Evolutionary conservation across 2,329 filamentous ascomycete species (phyloP), one percentile per base, ranked within the genome.

Genomic region (Epichloe baconii): DNA sequence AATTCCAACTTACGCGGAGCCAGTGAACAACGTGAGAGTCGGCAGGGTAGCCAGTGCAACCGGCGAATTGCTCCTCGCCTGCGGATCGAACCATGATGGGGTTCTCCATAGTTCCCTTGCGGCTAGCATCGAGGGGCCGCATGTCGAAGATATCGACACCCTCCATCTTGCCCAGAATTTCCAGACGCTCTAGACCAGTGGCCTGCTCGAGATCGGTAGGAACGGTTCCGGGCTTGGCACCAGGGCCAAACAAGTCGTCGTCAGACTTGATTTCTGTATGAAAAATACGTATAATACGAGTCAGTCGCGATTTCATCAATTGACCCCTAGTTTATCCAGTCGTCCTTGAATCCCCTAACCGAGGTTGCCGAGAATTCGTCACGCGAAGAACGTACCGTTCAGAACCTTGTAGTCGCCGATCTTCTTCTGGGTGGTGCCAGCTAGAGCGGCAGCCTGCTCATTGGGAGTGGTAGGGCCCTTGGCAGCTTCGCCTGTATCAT

Each of bases 141-240:
- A 97, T 95, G 75, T 98, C 90, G 76, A 98, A 98, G 68, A 97
- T 78, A 68, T 98, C 93, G 64, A 96, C 77, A 60, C 93, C 90
- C 78, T 97, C 88, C 86, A 97, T 95, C 83, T 98, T 98, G 74
- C 93, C 93, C 69, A 98, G 79, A 66, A 98, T 93, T 75, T 98
- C 93, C 62, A 98, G 81, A 81, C 93, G 90, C 79, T 98, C 93
- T 54, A 97, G 79, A 86, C 93, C 93, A 62, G 93, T 97, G 54
- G 93, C 75, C 72, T 98, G 93, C 71, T 97, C 89, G 68, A 95
- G 72, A 72, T 98, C 93, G 73, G 88, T 94, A 59, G 93, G 88
- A 60, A 98, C 77, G 68, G 85, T 86, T 67, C 93, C 91, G 58
- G 82, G 74, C 62, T 79, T 71, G 62, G 86, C 89, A 76, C 93